A percentile compares a stretch with the other conserved stretches of the same genome.
Evolutionary conservation across 768 basidiomycete species (phyloP).

Genomic region (Calocybe indica): DNA sequence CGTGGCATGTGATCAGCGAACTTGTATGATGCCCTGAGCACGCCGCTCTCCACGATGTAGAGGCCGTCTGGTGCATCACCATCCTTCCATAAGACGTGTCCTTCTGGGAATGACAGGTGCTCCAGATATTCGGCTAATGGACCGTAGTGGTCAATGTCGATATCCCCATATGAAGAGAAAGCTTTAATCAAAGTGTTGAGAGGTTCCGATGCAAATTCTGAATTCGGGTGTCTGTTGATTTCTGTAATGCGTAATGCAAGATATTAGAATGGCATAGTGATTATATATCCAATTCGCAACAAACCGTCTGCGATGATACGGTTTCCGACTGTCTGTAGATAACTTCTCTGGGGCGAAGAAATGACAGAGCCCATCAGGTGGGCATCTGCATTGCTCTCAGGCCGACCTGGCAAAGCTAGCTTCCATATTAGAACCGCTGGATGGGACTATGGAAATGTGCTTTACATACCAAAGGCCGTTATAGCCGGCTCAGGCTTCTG

Average conservation of each 20-base stretch:
- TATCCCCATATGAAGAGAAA: conserved; percentile 67
- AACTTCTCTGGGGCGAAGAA: conserved; percentile 62
- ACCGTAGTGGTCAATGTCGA: conserved; percentile 50
- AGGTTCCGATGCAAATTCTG: conserved; percentile 48
- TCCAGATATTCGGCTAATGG: conserved; percentile 71
- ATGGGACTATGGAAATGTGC: background rate
- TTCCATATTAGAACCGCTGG: conserved; percentile 3
- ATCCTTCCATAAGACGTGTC: conserved; percentile 66
- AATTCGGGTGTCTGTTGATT: conserved; percentile 16
- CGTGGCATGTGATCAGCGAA: conserved; percentile 63
- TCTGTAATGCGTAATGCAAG: conserved; percentile 14
- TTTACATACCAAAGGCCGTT: conserved; percentile 36
- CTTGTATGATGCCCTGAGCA: conserved; percentile 76
- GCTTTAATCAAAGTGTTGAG: conserved; percentile 71
- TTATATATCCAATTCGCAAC: conserved; percentile 5
- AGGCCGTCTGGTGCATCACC: conserved; percentile 76
- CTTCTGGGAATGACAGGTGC: conserved; percentile 49
- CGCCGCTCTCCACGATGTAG: conserved; percentile 85
- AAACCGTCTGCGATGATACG: conserved; percentile 61
- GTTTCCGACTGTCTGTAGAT: conserved; percentile 67
- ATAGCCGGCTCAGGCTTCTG: conserved; percentile 48
- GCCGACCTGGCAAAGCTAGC: conserved; percentile 54
- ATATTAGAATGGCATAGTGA: background rate
- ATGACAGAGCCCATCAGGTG: conserved; percentile 35
- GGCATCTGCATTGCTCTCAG: conserved; percentile 42